Base-by-base conservation (phyloP, 352 stramenopile genomes). In the Globisporangium canariense region DNA sequence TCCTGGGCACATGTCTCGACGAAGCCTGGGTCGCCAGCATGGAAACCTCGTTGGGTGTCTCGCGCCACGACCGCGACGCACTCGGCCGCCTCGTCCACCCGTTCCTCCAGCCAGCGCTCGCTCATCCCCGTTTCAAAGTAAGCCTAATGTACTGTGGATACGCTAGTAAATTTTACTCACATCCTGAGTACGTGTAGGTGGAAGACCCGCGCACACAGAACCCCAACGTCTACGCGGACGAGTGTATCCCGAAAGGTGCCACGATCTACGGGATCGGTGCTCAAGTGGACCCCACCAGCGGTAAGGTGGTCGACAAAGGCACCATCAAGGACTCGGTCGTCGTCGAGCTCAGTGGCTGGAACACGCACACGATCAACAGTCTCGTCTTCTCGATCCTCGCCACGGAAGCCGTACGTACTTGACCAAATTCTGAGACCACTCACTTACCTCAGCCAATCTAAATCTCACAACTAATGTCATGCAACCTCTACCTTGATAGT, bases 371-470 rank as follows among this genome's bases (percentile, higher is more conserved):
- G n/a, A 66, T 88, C 0, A 54, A 64, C 4, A 71, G 71, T 0
- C 43, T 78, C 30, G 62, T 87, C 4, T 69, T 86, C 9, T 59
- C 76, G 0, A 88, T 91, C 45, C 25, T 88, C 3, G 74, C 74
- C 4, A 43, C 66, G 34, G 76, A 87, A 75, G 74, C 30, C 13
- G 49, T 55, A 38, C 14, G 49, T 55, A 38, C 3, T 13, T 53
- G 5, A 38, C 32, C 4, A 38, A 38, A 6, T 9, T 38, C 32
- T 9, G 32, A 38, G 32, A 9, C 22, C 22, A 25, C 22, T 25
- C 22, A 25, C 22, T 25, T 25, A 25, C 22, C 22, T 25, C 22
- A 25, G 22, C 22, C 22, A 25, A 1, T 25, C 22, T 25, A 25
- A 25, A 25, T 25, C 22, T 25, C 22, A 25, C 22, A 25, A 25